Base-by-base conservation (phyloP, 257 asterid genomes). In the Petrea volubilis region DNA sequence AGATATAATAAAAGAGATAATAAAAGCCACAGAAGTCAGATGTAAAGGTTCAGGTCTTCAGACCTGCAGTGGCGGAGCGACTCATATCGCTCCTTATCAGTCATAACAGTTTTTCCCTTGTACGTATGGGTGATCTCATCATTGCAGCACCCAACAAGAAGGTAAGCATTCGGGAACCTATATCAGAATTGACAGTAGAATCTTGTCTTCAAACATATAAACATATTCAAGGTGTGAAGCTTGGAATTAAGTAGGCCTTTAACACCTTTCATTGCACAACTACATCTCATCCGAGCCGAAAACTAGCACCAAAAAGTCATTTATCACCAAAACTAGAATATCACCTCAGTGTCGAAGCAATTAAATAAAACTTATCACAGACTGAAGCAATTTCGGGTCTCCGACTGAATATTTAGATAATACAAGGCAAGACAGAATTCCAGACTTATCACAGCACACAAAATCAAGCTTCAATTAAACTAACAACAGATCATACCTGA, bases 31-130 rank as follows among this genome's bases (percentile, higher is more conserved):
- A 49, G n/a, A 7, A 38, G 7, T 38, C 11, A 14, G 44, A 38
- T 38, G 44, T 7, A 4, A 47, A 46, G 24, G 29, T n/a, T 67
- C 40, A 51, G 1, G 52, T 52, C 10, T 25, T 73, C 76, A 34
- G 11, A 86, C 93, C 69, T 90, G 97, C 97, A 88, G 57, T 90
- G 97, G 27, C 92, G 90, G 53, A 90, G 85, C 59, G 97, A 88
- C 78, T 90, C 97, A 50, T 84, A 88, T 15, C 95, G 90, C 81
- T 90, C 97, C 40, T 36, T 24, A 12, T 82, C 95, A 21, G 74
- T 86, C 95, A 90, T 90, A 40, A 90, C 95, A 56, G 95, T 90
- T 81, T 88, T 88, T 2, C 95, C 97, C 88, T 90, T 90, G 78
- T 46, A 86, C 74, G 78, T 88, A 80, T 88, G 91, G 3, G 97